Evolutionary conservation across 2,329 filamentous ascomycete species (phyloP).

Genomic region (Penicillium janthinellum): DNA sequence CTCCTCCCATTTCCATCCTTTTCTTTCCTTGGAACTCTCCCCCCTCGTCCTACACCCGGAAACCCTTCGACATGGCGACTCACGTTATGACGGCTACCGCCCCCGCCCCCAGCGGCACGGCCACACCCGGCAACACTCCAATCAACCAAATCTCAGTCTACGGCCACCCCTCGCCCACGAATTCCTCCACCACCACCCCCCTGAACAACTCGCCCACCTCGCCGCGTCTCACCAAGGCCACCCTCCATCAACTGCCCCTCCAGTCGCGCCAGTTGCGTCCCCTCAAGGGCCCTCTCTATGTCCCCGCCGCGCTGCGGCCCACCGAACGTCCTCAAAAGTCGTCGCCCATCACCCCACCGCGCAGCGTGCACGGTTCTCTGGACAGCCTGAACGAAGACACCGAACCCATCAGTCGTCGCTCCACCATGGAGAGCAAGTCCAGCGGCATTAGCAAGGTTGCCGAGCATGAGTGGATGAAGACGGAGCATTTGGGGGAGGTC

Average conservation of each 20-base stretch:
- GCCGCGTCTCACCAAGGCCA: slow-evolving; percentile 47
- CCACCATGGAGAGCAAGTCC: slow-evolving; percentile 45
- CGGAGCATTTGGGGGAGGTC: slow-evolving; percentile 56
- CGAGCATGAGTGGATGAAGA: slow-evolving; percentile 56
- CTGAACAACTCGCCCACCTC: slow-evolving; percentile 58
- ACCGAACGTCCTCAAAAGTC: slow-evolving; percentile 56
- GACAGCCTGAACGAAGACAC: slow-evolving; percentile 48
- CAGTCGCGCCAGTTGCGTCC: slow-evolving; percentile 61
- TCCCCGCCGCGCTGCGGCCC: slow-evolving; percentile 63
- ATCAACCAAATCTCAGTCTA: slow-evolving; percentile 36
- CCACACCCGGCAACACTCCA: slow-evolving; percentile 21
- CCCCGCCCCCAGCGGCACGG: neutral
- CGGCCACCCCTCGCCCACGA: slow-evolving; percentile 53
- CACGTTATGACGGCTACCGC: slow-evolving; percentile 30
- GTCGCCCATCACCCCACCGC: slow-evolving; percentile 52
- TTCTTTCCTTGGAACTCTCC: neutral
- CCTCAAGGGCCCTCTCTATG: slow-evolving; percentile 62
- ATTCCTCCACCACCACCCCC: slow-evolving; percentile 53
- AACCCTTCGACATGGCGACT: slow-evolving; percentile 31
- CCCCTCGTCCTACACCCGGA: neutral
- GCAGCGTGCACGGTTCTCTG: slow-evolving; percentile 58
- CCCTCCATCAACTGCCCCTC: slow-evolving; percentile 40
- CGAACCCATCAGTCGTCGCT: slow-evolving; percentile 40
- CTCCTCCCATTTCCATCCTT: slow-evolving; percentile 1
- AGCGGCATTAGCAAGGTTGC: slow-evolving; percentile 50